Evolutionary conservation across 2,329 filamentous ascomycete species (phyloP).

Genomic region (Penicillium expansum): DNA sequence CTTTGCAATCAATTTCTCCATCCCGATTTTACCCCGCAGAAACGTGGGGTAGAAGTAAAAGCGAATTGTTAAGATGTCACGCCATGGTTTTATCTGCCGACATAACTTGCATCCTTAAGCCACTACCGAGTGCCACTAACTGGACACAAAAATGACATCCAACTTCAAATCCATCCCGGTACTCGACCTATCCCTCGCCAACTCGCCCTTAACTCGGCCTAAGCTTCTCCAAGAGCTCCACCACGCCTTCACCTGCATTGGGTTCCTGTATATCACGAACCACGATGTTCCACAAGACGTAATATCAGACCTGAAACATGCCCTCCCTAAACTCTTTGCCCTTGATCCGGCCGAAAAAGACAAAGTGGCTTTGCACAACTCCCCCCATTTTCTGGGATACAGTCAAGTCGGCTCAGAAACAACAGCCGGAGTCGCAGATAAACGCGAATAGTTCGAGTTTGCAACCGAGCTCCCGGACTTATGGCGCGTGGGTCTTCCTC

Average conservation of each 20-base stretch:
- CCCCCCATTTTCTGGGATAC: not conserved
- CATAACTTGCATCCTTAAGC: not conserved
- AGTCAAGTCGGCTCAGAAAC: not conserved
- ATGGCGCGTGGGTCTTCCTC: not conserved
- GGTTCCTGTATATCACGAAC: constrained; percentile 30
- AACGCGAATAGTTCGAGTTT: not conserved
- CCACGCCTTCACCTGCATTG: constrained; percentile 19
- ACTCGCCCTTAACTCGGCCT: not conserved
- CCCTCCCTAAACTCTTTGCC: not conserved
- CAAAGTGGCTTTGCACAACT: not conserved
- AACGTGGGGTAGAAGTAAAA: not conserved
- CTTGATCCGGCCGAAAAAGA: not conserved
- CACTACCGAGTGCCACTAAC: not conserved
- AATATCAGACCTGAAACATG: constrained; percentile 18
- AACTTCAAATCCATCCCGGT: constrained; percentile 43
- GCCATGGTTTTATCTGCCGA: not conserved
- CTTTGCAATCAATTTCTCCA: not conserved
- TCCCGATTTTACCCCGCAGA: not conserved
- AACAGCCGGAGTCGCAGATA: not conserved
- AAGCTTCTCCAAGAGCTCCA: constrained; percentile 21
- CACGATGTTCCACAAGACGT: constrained; percentile 16
- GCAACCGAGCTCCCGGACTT: not conserved
- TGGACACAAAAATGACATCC: constrained; percentile 4
- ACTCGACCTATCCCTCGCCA: constrained; percentile 48
- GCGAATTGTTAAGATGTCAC: not conserved